A percentile compares a stretch with the other conserved stretches of the same genome.
These are phyloP conservation scores for Salix suchowensis DNA, from an alignment of 345 rosid species.

Conservation along the genomic window DNA sequence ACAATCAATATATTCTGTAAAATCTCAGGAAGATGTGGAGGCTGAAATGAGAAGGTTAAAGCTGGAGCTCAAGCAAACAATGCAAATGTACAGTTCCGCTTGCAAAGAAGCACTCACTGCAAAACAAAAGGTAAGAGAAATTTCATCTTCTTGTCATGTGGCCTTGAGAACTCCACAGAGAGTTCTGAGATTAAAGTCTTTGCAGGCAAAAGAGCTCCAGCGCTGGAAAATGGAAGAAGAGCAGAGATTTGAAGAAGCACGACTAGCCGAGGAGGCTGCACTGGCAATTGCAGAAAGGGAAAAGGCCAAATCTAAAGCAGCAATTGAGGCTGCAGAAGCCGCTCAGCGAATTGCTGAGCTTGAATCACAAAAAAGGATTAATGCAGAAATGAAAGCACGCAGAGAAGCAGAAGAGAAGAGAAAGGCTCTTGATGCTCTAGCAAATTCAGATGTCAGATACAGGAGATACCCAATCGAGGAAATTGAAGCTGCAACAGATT, in stretches of 20 bases:
- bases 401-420: conserved; percentile 68
- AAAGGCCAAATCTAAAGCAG: conserved; percentile 76
- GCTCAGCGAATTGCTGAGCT: conserved; percentile 74
- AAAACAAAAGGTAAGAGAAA: conserved; percentile 54
- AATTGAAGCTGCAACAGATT: conserved; percentile 78
- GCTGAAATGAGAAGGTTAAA: conserved; percentile 88
- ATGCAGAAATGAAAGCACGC: conserved; percentile 72
- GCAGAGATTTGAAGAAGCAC: conserved; percentile 63
- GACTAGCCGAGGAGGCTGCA: conserved; percentile 73
- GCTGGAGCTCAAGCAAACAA: conserved; percentile 88
- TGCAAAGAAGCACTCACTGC: conserved; percentile 94
- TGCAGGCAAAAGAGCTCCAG: conserved; percentile 74
- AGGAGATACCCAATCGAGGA: conserved; percentile 78
- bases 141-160: neutral
- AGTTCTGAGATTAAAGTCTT: conserved; percentile 2
- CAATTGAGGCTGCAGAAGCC: conserved; percentile 83
- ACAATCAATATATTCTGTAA: neutral
- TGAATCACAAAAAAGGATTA: conserved; percentile 62
- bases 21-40: conserved; percentile 66
- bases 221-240: conserved; percentile 82
- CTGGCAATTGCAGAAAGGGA: conserved; percentile 70
- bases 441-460: conserved; percentile 54
- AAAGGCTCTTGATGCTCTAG: conserved; percentile 55
- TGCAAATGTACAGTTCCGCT: conserved; percentile 90
- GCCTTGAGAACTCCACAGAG: neutral